These are phyloP conservation scores for Aspergillus fumigatiaffinis DNA, from an alignment of 2,329 filamentous ascomycete genomes.

Conservation along the genomic window DNA sequence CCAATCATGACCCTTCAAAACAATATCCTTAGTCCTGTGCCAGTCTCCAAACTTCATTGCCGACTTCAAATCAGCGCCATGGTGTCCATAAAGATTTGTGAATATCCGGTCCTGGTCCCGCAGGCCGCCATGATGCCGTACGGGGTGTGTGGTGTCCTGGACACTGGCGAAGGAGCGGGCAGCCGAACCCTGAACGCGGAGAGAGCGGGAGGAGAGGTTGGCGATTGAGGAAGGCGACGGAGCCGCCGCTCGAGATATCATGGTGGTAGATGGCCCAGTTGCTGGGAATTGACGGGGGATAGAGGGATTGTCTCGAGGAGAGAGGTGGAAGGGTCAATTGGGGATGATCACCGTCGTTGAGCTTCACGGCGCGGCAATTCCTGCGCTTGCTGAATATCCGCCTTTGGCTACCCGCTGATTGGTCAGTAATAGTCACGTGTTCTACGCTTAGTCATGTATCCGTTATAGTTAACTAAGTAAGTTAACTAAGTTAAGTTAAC, in stretches of 20 bases:
- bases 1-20: constrained; percentile 96
- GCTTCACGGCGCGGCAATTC: constrained; percentile 30
- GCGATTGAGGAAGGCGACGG: constrained; percentile 40
- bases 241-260: constrained; percentile 46
- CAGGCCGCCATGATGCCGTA: constrained; percentile 75
- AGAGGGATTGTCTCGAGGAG: constrained; percentile 22
- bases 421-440: constrained; percentile 29
- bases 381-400: constrained; percentile 39
- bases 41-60: constrained; percentile 98
- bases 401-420: constrained; percentile 36
- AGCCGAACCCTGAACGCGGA: constrained; percentile 37
- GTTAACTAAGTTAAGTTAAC: too few relatives aligned
- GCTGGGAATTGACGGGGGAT: constrained; percentile 22
- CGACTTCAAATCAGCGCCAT: constrained; percentile 84
- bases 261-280: constrained; percentile 37
- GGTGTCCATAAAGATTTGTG: constrained; percentile 94
- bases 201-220: constrained; percentile 38
- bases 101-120: constrained; percentile 98
- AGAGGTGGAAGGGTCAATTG: constrained; percentile 12
- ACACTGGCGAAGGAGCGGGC: constrained; percentile 74
- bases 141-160: constrained; percentile 59
- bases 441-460: constrained; percentile 14
- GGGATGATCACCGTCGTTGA: constrained; percentile 20
- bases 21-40: constrained; percentile 99
- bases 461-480: background rate